These are phyloP conservation scores for Mucor piriformis DNA, from an alignment of 371 early-diverging fungal species.

Conservation along the genomic window DNA sequence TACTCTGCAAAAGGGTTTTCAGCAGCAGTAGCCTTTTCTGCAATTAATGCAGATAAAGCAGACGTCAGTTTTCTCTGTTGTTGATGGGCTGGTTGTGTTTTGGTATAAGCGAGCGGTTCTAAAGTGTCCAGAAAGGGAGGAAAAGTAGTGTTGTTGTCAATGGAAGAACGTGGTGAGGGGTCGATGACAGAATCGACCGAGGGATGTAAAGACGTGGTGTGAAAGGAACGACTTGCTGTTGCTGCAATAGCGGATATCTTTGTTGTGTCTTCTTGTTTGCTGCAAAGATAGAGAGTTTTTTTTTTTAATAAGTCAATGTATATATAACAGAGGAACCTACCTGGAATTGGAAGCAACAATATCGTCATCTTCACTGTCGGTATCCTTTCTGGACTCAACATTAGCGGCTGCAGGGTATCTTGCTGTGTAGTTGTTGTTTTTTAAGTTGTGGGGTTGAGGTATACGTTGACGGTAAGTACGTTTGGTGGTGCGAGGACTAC, in stretches of 20 bases:
- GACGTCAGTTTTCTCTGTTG: slow-evolving; percentile 43
- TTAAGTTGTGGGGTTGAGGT: background rate
- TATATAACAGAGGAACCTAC: too few relatives aligned
- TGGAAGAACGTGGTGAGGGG: slow-evolving; percentile 46
- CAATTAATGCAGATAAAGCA: slow-evolving; percentile 66
- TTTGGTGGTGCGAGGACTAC: slow-evolving; percentile 35
- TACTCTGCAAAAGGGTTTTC: slow-evolving; percentile 81
- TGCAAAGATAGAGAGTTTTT: too few relatives aligned
- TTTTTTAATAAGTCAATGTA: too few relatives aligned
- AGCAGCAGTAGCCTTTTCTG: slow-evolving; percentile 58
- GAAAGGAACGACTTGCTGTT: slow-evolving; percentile 23
- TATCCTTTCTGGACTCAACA: slow-evolving; percentile 1
- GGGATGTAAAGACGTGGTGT: slow-evolving; percentile 36
- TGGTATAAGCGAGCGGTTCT: slow-evolving; percentile 22
- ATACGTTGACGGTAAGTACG: slow-evolving; percentile 22
- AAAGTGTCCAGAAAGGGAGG: background rate
- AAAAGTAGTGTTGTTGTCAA: background rate
- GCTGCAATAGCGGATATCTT: slow-evolving; percentile 8
- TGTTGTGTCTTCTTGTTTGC: background rate
- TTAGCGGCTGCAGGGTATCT: background rate
- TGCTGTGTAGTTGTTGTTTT: background rate
- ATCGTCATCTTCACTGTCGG: slow-evolving; percentile 31
- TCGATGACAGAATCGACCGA: slow-evolving; percentile 51
- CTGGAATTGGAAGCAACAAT: slow-evolving; percentile 8
- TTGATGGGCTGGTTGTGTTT: slow-evolving; percentile 4